A percentile compares a stretch with the other conserved stretches of the same genome.
phyloP scores from a whole-genome alignment of 106 monocot genomes.

The Apostasia ramifera region DNA sequence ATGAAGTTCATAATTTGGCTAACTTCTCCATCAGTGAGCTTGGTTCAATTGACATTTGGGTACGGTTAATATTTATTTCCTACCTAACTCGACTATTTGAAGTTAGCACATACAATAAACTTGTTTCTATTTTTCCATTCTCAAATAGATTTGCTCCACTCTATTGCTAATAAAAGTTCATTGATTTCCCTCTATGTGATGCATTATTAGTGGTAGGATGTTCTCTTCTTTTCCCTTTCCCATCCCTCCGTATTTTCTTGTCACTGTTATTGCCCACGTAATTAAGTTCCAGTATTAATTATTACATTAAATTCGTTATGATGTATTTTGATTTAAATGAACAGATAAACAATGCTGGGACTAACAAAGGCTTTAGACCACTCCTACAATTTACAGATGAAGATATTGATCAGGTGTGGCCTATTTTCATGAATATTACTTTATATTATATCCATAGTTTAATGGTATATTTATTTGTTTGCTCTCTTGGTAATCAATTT shows the following conservation, averaged over 20 bases:
- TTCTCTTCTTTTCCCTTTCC: too few species aligned
- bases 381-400: slow-evolving; percentile 87
- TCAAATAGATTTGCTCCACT: too few species aligned
- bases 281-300: not conserved
- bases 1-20: slow-evolving; percentile 76
- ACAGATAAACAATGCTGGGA: slow-evolving; percentile 99
- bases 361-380: slow-evolving; percentile 96
- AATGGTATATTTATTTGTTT: too few species aligned
- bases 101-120: too few species aligned
- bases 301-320: not conserved
- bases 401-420: slow-evolving; percentile 75
- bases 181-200: too few species aligned
- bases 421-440: not conserved
- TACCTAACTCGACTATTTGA: not conserved
- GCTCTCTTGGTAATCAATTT: too few species aligned
- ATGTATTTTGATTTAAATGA: slow-evolving; percentile 1
- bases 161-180: too few species aligned
- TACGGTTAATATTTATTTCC: slow-evolving; percentile 11
- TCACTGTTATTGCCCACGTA: too few species aligned
- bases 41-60: slow-evolving; percentile 94
- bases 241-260: too few species aligned
- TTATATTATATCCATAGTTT: not conserved
- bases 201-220: too few species aligned
- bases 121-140: too few species aligned
- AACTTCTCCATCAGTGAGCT: slow-evolving; percentile 66